Evolutionary conservation across 2,329 filamentous ascomycete species (phyloP), one percentile per base, ranked within the genome.

Genomic region (Verticillium alfalfae): DNA sequence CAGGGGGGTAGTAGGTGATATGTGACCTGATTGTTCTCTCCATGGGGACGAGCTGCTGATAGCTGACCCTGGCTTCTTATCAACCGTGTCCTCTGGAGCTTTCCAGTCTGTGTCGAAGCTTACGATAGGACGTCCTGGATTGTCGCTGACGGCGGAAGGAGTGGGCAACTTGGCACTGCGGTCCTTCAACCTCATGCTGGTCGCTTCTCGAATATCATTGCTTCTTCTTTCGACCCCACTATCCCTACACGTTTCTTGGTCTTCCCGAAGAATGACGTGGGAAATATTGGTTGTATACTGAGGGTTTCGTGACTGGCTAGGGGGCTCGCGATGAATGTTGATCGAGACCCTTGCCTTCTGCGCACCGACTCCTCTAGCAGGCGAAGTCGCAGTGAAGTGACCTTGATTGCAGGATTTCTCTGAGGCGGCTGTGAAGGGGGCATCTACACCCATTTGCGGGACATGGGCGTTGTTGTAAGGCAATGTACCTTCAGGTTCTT

Each of bases 41-140:
- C 49, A 41, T 39, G 41, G 22, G 22, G 45, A 54, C 57, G 55
- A 54, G 31, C 31, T 58, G 55, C 62, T 39, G 56, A 34, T 58
- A 56, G 61, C 55, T 59, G 64, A 55, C 59, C 60, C 75, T 78
- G 75, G 73, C 70, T 67, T 90, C 79, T 85, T 77, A 86, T 92
- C 89, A 82, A 90, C 82, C 76, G 80, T 81, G 80, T 84, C 81
- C 73, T 90, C 87, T 73, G 84, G 85, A 72, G 87, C 84, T 81
- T 87, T 90, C 88, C 92, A 97, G 73, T 89, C 85, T 70, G 85
- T 85, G 77, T 96, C 86, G 83, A 98, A 98, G 84, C 94, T 98
- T 82, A 98, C 94, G 81, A 98, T 98, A 66, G 94, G 94, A 72
- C 94, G 88, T 69, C 92, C 92, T 69, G 91, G 90, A 71, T 85